Base-by-base conservation (phyloP, 1,284 basidiomycete genomes). In the Cerioporus squamosus region DNA sequence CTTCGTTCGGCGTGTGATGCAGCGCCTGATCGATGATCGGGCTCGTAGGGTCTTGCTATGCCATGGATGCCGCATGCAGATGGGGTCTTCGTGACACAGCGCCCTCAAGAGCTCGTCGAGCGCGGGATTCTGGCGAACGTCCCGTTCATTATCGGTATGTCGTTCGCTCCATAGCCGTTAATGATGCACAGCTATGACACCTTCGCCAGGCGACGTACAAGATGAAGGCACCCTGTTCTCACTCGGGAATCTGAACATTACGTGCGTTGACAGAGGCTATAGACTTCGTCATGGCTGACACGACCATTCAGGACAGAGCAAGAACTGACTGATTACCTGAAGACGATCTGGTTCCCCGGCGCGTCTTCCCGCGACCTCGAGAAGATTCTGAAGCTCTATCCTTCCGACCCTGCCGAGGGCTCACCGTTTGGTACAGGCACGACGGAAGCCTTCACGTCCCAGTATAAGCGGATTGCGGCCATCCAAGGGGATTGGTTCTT, bases 381-480 rank as follows among this genome's bases (percentile, higher is more conserved):
- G 1, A 26, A 26, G 2, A 4, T 57, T 4, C 55, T 61, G 22
- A 44, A 51, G 77, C 62, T 73, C 76, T 43, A 76, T 79, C 56
- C 74, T 68, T 60, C 60, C 2, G 77, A 81, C 48, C 68, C 77
- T 17, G 68, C 69, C 0, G 61, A 78, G 63, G 82, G 83, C 1
- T 83, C 82, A 0, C 84, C 84, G 0, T 86, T 77, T 60, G 72
- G 73, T 40, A 84, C 83, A 0, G 77, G 80, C 0, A 55, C 71
- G 24, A 46, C 74, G 2, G 78, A 82, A 57, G 72, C 71, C 0
- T 60, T 83, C n/a, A 74, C 77, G 0, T 78, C 78, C 0, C 72
- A 84, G 53, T 84, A 74, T 70, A 82, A 85, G 68, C 73, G 83
- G 17, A 66, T 84, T 1, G 75, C 81, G 6, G 74, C 81, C 0